Conservation (phyloP, 2,329 filamentous ascomycete genomes). For the Trichoderma asperellum region DNA sequence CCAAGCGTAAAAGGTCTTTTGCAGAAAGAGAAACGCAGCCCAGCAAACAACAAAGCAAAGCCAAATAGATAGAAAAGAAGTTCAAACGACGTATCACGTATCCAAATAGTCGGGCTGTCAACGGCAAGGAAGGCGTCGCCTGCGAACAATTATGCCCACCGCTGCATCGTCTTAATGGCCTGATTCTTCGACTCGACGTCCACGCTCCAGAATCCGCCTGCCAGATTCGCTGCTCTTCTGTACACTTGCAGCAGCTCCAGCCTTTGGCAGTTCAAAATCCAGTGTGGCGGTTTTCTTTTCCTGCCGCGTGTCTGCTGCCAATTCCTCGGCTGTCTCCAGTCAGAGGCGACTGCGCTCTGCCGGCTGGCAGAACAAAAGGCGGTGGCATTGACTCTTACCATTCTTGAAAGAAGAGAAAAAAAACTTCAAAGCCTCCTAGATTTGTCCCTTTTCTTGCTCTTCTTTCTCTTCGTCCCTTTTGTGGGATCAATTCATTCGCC, state of each 20-base stretch:
- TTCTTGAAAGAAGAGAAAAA: background rate
- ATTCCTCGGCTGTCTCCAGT: constrained; percentile 3
- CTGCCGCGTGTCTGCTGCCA: background rate
- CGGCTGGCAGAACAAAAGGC: constrained; percentile 26
- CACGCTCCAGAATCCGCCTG: constrained; percentile 1
- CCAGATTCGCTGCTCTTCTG: background rate
- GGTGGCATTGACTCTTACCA: constrained; percentile 12
- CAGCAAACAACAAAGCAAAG: background rate
- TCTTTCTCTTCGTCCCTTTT: constrained; percentile 13
- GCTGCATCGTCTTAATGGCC: background rate
- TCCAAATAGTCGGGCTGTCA: background rate
- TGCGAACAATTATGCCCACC: background rate
- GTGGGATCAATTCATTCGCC: background rate
- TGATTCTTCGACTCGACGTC: background rate
- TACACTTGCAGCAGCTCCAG: background rate
- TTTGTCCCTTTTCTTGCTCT: background rate
- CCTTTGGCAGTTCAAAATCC: background rate
- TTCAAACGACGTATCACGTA: background rate
- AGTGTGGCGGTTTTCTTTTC: background rate
- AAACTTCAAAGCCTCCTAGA: constrained; percentile 3
- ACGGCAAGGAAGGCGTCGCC: constrained; percentile 11
- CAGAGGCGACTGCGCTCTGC: constrained; percentile 6
- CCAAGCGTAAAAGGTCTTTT: background rate
- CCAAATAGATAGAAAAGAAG: background rate
- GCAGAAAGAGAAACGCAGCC: background rate